Conservation (phyloP, 345 rosid genomes). For the Turritis glabra region DNA sequence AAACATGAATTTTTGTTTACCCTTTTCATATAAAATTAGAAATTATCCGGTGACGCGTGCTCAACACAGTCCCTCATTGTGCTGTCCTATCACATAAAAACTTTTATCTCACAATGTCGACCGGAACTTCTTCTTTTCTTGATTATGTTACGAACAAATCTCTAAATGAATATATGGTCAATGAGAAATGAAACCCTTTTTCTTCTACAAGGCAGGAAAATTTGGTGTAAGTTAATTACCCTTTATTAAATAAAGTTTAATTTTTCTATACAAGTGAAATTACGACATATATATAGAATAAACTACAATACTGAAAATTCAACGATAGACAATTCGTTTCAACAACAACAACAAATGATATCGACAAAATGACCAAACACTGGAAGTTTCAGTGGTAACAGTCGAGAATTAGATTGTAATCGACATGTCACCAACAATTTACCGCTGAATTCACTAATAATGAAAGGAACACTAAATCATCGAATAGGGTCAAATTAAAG, state of each 20-base stretch:
- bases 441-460: background rate
- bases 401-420: background rate
- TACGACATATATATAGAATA: background rate
- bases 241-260: background rate
- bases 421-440: background rate
- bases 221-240: background rate
- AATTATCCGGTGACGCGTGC: constrained; percentile 35
- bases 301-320: background rate
- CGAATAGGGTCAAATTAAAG: background rate
- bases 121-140: background rate
- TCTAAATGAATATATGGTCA: constrained; percentile 5
- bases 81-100: constrained; percentile 33
- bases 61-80: constrained; percentile 29
- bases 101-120: constrained; percentile 11
- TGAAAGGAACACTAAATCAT: background rate
- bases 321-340: too few species aligned
- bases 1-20: background rate
- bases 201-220: background rate
- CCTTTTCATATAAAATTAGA: constrained; percentile 15
- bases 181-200: background rate
- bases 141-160: constrained; percentile 21
- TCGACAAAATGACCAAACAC: background rate
- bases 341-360: constrained; percentile 1
- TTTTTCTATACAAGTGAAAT: background rate
- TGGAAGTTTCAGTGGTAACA: background rate